Conservation (phyloP, 371 early-diverging fungal species). For the Mucor circinelloides region DNA sequence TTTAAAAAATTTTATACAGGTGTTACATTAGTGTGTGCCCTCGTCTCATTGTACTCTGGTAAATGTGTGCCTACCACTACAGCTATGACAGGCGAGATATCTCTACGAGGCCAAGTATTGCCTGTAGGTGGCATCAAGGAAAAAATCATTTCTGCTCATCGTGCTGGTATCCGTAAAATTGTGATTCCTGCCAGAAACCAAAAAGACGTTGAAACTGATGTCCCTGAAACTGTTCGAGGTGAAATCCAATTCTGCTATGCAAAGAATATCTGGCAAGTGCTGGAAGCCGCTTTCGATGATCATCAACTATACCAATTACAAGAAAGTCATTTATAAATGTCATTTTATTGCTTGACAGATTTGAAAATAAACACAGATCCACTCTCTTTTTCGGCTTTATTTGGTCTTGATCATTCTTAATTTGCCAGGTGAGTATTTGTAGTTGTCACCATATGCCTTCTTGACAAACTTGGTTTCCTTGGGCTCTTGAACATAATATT, state of each 20-base stretch:
- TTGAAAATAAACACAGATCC: neutral
- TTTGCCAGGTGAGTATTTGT: constrained; percentile 77
- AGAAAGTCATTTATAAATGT: neutral
- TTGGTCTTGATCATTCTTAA: constrained; percentile 85
- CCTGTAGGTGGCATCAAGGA: constrained; percentile 90
- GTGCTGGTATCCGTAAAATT: constrained; percentile 71
- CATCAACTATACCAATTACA: neutral
- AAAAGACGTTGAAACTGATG: constrained; percentile 66
- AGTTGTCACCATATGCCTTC: constrained; percentile 92
- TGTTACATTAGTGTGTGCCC: constrained; percentile 71
- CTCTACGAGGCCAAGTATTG: constrained; percentile 80
- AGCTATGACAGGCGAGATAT: constrained; percentile 90
- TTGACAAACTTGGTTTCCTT: constrained; percentile 70
- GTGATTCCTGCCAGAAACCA: constrained; percentile 63
- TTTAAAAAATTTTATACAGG: constrained; percentile 19
- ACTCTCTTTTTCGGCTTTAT: constrained; percentile 43
- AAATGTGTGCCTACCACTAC: constrained; percentile 59
- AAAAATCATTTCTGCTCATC: constrained; percentile 84
- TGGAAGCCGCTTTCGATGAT: constrained; percentile 57
- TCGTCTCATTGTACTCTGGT: constrained; percentile 75
- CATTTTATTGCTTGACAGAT: neutral
- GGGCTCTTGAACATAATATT: constrained; percentile 88
- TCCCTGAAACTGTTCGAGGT: constrained; percentile 64
- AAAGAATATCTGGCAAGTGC: constrained; percentile 69
- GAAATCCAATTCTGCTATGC: constrained; percentile 78